phyloP scores from a whole-genome alignment of 208 protist species.

The Perkinsela sp. region DNA sequence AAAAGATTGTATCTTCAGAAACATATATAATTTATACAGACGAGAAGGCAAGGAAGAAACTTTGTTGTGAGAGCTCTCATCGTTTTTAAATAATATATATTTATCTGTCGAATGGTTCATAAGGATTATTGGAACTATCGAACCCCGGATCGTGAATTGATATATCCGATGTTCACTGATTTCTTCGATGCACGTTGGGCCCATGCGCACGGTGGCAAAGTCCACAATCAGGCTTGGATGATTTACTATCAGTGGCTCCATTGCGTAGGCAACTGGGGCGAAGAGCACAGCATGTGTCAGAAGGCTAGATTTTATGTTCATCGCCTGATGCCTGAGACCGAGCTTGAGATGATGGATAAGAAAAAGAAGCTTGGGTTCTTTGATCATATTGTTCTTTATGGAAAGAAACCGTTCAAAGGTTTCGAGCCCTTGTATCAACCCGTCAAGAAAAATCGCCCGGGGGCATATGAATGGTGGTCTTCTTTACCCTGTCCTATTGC shows the following conservation, averaged over 20 bases:
- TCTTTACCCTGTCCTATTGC: conserved; percentile 52
- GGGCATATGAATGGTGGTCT: conserved; percentile 59
- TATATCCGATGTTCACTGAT: conserved; percentile 45
- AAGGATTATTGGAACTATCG: conserved; percentile 43
- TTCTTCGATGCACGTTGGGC: conserved; percentile 50
- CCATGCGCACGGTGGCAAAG: conserved; percentile 15
- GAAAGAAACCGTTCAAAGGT: conserved; percentile 52
- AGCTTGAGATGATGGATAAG: conserved; percentile 59
- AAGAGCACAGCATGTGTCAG: conserved; percentile 65
- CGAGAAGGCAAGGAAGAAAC: too few species aligned
- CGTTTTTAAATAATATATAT: background rate
- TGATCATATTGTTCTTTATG: conserved; percentile 49
- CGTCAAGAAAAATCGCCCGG: conserved; percentile 54
- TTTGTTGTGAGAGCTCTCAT: background rate
- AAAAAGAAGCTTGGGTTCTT: conserved; percentile 55
- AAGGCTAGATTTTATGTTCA: conserved; percentile 66
- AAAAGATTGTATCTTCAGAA: too few species aligned
- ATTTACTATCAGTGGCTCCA: conserved; percentile 65
- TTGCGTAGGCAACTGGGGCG: conserved; percentile 63
- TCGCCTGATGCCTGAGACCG: conserved; percentile 50
- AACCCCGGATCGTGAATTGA: conserved; percentile 36
- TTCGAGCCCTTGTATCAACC: conserved; percentile 60
- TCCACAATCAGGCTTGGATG: conserved; percentile 56
- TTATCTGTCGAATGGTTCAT: conserved; percentile 24
- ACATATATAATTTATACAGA: too few species aligned